Base-by-base conservation (phyloP, 73 alveolate genomes). In the Stentor roeselii region DNA sequence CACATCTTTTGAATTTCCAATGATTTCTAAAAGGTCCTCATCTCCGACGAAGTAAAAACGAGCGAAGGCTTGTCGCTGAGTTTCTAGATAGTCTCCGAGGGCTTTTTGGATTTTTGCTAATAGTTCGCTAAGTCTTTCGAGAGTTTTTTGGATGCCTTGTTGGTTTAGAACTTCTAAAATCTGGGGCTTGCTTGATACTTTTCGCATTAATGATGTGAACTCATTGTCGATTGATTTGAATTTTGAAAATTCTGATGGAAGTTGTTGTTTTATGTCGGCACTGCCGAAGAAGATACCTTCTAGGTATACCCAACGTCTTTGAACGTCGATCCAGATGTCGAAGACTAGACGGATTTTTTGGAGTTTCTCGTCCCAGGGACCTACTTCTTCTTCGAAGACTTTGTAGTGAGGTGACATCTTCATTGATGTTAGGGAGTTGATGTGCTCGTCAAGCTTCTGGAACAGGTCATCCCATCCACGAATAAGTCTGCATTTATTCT, bases 251-350 rank as follows among this genome's bases (percentile, higher is more conserved):
- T 98, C 99, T 76, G 97, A 93, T n/a, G 99, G 92, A 36, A 98
- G 96, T 92, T 95, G 96, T 87, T 96, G 96, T 95, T 97, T 98
- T 27, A 98, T 98, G 88, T 98, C 99, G 0, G 99, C 99, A 3
- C 98, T 86, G 31, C 99, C 99, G 83, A 96, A 97, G 96, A 98
- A 98, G 76, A 98, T 98, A 21, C 99, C 99, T 93, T 98, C 99
- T 50, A 98, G 91, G 90, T 98, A 98, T 40, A 98, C 99, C 99
- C 99, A 98, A 80, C 97, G 91, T 78, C 99, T 92, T 85, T 98
- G 97, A 37, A 98, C 99, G 89, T 98, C 99, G 86, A 98, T 98
- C 99, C 99, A 98, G 41, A 91, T 93, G 87, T 98, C 99, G 83
- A 98, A 93, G 77, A 97, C 90, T n/a, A 98, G 86, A 83, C 99